A percentile compares a stretch with the other conserved stretches of the same genome.
Evolutionary conservation across 192 early-diverging fungal genomes (phyloP).

Genomic region (Podila epicladia): DNA sequence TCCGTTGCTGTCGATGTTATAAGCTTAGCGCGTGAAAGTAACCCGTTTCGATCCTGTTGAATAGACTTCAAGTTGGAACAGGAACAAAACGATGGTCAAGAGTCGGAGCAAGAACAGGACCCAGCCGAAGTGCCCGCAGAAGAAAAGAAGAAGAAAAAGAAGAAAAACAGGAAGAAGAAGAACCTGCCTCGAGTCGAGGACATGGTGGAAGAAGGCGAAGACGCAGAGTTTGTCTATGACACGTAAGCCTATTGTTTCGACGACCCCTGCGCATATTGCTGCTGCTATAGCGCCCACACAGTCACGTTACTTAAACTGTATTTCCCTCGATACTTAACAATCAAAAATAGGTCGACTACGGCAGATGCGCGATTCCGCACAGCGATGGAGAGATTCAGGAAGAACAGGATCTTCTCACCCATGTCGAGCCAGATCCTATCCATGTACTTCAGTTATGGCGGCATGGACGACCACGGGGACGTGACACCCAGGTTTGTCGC

Average conservation of each 20-base stretch:
- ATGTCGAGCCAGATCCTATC: constrained; percentile 16
- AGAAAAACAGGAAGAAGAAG: neutral
- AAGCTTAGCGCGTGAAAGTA: too few relatives aligned
- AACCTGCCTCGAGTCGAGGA: neutral
- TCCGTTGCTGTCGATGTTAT: too few relatives aligned
- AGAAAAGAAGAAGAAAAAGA: neutral
- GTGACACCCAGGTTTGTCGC: neutral
- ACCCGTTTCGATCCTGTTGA: too few relatives aligned
- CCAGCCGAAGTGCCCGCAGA: neutral
- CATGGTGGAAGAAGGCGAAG: neutral
- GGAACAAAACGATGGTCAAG: neutral
- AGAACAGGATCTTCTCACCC: constrained; percentile 19
- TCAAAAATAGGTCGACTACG: constrained; percentile 1
- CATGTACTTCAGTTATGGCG: constrained; percentile 34
- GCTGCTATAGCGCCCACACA: too few relatives aligned
- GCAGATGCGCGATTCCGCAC: constrained; percentile 20
- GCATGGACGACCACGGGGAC: constrained; percentile 23
- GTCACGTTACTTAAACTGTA: neutral
- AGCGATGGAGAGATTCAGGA: constrained; percentile 43
- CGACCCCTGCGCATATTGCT: too few relatives aligned
- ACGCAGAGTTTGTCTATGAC: neutral
- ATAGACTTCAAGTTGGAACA: too few relatives aligned
- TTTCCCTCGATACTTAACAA: too few relatives aligned
- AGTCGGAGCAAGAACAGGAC: neutral
- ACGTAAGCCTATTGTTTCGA: neutral